Conservation (phyloP, 768 basidiomycete species). For the Rhizopogon salebrosus region DNA sequence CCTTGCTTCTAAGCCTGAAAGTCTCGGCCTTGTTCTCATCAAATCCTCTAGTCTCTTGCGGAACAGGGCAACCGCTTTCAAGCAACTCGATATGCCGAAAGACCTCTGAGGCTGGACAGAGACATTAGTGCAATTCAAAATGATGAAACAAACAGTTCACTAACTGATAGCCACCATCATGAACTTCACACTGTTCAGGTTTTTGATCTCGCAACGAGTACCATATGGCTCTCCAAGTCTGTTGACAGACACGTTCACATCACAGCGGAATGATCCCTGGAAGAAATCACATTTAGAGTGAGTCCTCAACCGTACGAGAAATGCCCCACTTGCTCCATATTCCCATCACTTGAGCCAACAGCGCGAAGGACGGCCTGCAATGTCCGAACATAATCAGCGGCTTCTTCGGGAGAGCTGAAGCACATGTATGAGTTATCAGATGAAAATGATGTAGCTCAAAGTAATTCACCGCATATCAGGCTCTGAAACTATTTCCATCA, state of each 20-base stretch:
- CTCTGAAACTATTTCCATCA: slow-evolving; percentile 95
- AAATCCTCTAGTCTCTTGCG: slow-evolving; percentile 89
- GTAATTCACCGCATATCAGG: slow-evolving; percentile 70
- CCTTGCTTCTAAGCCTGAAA: slow-evolving; percentile 80
- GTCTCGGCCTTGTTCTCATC: slow-evolving; percentile 80
- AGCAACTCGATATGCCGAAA: slow-evolving; percentile 67
- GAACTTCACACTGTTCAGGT: slow-evolving; percentile 86
- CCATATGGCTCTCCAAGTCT: slow-evolving; percentile 56
- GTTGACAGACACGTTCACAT: slow-evolving; percentile 93
- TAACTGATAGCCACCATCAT: slow-evolving; percentile 81
- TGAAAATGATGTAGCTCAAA: neutral
- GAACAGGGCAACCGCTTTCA: slow-evolving; percentile 35
- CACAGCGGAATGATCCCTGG: slow-evolving; percentile 91
- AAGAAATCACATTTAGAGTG: slow-evolving; percentile 4
- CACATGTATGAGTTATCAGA: neutral
- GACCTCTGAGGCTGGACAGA: slow-evolving; percentile 71
- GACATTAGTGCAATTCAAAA: neutral
- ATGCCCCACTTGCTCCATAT: slow-evolving; percentile 84
- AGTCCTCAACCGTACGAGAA: neutral
- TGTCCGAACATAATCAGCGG: slow-evolving; percentile 77
- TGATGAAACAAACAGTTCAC: slow-evolving; percentile 15
- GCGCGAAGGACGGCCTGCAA: slow-evolving; percentile 79
- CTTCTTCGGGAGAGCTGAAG: slow-evolving; percentile 77
- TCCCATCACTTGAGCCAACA: slow-evolving; percentile 86
- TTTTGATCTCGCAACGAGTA: slow-evolving; percentile 94